Conservation (phyloP, 768 basidiomycete genomes). For the Xerocomellus chrysenteron region DNA sequence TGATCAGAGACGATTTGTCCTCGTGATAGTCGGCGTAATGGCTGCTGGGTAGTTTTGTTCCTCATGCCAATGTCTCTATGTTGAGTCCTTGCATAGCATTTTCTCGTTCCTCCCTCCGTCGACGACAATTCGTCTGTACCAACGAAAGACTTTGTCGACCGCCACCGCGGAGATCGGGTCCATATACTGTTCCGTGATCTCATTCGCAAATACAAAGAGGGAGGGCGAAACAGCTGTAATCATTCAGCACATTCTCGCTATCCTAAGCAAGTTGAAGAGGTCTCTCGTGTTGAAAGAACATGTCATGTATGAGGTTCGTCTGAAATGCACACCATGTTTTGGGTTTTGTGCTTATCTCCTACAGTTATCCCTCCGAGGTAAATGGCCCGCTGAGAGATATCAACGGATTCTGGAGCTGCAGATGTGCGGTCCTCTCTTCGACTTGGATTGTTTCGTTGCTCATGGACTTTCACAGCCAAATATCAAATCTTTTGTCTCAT, state of each 20-base stretch:
- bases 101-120: slow-evolving; percentile 73
- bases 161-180: slow-evolving; percentile 66
- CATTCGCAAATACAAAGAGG: slow-evolving; percentile 58
- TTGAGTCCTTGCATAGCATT: slow-evolving; percentile 39
- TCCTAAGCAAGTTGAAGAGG: slow-evolving; percentile 70
- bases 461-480: slow-evolving; percentile 46
- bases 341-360: neutral
- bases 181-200: slow-evolving; percentile 75
- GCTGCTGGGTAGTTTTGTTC: slow-evolving; percentile 64
- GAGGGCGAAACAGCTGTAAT: slow-evolving; percentile 55
- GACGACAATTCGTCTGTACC: slow-evolving; percentile 70
- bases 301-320: slow-evolving; percentile 64
- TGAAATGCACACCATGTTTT: neutral
- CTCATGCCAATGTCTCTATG: neutral
- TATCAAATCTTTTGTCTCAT: slow-evolving; percentile 68
- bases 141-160: slow-evolving; percentile 67
- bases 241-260: slow-evolving; percentile 65
- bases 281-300: slow-evolving; percentile 56
- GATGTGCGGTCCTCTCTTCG: slow-evolving; percentile 42
- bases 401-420: slow-evolving; percentile 67
- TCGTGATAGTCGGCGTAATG: slow-evolving; percentile 71
- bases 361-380: slow-evolving; percentile 72
- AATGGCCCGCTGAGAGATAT: slow-evolving; percentile 81
- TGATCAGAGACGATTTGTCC: slow-evolving; percentile 58
- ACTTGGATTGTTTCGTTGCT: neutral